Evolutionary conservation across 176 grass and related monocot genomes (phyloP), one percentile per base, ranked within the genome.

Genomic region (Oryza australiensis): DNA sequence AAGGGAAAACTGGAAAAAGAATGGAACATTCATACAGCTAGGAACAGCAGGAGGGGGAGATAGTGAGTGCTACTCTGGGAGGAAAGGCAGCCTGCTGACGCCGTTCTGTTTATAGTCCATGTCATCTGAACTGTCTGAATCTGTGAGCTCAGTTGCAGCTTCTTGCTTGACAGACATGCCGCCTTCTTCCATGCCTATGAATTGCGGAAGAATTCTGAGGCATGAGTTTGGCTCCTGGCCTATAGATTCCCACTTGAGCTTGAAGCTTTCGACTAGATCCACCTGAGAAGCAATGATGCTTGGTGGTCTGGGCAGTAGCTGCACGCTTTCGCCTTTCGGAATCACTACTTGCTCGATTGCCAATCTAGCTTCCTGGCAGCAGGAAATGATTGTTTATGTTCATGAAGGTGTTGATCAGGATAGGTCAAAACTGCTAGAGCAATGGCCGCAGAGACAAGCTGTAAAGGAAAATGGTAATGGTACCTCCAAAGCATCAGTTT

Each of bases 401-500:
- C 62, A 57, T 15, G 4, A 72, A 7, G 6, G 20, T 0, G 23
- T 5, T 74, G 26, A 9, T 43, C 45, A 75, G 53, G 20, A 3
- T 33, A 42, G 41, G 18, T n/a, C 0, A 26, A 40, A 24, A 10
- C 22, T 64, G 15, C 42, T 35, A 43, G 1, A 18, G 23, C 16
- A 11, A 84, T 33, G 27, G 22, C 0, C 8, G 14, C 1, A 10
- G 5, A 43, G 6, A 5, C 4, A 51, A 12, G 10, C 35, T 22
- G 2, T 65, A 29, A 59, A 57, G 53, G 1, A 28, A 71, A 76
- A 8, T 16, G 65, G 12, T 60, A 35, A 74, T 8, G 11, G 2
- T 84, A 98, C 96, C 96, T 95, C 93, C 73, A 95, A 60, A 79
- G 93, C 96, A 98, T 98, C 89, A 24, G 77, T 80, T 82, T 86